Base-by-base conservation (phyloP, 2,329 filamentous ascomycete species). In the Pseudogymnoascus sp. region DNA sequence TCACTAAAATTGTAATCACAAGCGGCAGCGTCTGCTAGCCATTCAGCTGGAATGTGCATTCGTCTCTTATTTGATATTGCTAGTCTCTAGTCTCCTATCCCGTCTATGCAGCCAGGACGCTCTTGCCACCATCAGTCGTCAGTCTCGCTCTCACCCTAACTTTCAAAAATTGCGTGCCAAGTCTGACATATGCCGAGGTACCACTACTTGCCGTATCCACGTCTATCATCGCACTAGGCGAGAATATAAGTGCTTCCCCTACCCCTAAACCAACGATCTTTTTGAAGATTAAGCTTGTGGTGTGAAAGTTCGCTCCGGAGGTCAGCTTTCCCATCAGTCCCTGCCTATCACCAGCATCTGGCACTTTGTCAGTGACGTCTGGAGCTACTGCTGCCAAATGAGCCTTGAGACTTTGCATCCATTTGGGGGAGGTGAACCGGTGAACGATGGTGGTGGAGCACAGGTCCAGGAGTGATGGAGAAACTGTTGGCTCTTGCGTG, bases 401-500 rank as follows among this genome's bases (percentile, higher is more conserved):
- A 0, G 64, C 64, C 47, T 70, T 68, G 6, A 83, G 72, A 3
- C 37, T 33, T 33, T 18, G 67, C 28, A 84, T 78, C 87, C 86
- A 90, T 1, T 79, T 78, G 0, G 87, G 87, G 0, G 82, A 86
- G 0, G 78, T 84, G 71, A 92, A 92, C 0, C 86, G 80, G 68
- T 92, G 88, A 0, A 91, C 83, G 14, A 91, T 78, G 0, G 84
- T 88, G n/a, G 89, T 75, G 1, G 83, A 85, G 70, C 86, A 91
- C 0, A 93, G 75, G 60, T 90, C 87, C 0, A 93, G 78, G 0
- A 94, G 78, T 14, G 80, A 78, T 0, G 84, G 82, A 0, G 85
- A 86, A 3, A 92, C 78, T 0, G 87, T 90, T 0, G 89, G 89
- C 67, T 93, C 89, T 68, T 94, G 88, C 0, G 89, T 93, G 0